Base-by-base conservation (phyloP, 306 rosid genomes). In the Trifolium repens region DNA sequence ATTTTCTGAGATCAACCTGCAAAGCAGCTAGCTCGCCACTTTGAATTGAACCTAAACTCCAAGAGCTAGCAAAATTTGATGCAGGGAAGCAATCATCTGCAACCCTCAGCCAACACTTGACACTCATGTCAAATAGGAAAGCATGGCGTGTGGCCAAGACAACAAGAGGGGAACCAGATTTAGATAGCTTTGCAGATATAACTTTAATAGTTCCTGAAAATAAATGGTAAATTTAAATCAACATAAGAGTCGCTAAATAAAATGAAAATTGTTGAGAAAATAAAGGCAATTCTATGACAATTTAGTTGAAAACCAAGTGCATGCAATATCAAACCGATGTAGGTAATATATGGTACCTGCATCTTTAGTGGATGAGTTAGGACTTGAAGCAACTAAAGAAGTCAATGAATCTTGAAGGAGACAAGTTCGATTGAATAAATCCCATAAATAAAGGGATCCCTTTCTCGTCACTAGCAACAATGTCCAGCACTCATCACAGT, bases 81-180 rank as follows among this genome's bases (percentile, higher is more conserved):
- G 92, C 99, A 63, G 96, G 96, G 81, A 94, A 92, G 86, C 97
- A 92, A 76, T 94, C 99, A 80, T 94, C 99, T 40, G 97, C 99
- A 73, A 94, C 92, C 85, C 99, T 89, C 71, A 94, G 91, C 99
- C 98, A 94, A 81, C 97, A 94, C 91, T 71, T 94, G 81, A 91
- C 88, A 82, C 81, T 87, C 86, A 84, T 94, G 83, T 94, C 98
- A 75, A 87, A 94, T 75, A 94, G 91, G 81, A 89, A 91, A 82
- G 97, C 96, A 88, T 91, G 97, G 58, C 96, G 97, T 82, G 96
- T 88, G 58, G 96, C 97, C 78, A 89, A 84, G 79, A 91, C 97
- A 77, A 89, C 90, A 72, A 88, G 92, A 65, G 96, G 97, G 5
- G 88, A 86, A 74, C 97, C 88, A 26, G 90, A 89, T 74, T 84